Percentiles rank a stretch among this genome's conserved stretches.
Conservation (phyloP, 208 protist genomes). For the Crithidia brevicula region DNA sequence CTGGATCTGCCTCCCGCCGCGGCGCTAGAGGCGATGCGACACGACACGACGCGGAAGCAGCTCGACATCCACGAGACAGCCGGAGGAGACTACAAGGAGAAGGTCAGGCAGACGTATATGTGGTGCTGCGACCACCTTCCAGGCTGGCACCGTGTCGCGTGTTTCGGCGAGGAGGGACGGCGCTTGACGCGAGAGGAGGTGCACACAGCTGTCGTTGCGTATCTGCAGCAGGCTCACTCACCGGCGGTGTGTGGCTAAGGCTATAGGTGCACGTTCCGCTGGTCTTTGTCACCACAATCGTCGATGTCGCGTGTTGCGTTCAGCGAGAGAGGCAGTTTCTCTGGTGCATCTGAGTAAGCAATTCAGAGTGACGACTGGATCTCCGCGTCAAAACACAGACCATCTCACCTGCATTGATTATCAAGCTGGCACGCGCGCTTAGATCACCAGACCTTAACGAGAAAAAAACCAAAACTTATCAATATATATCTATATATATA, state of each 20-base stretch:
- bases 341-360: no score
- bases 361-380: no score
- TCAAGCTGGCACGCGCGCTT: no score
- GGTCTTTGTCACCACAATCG: no score
- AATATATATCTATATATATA: no score
- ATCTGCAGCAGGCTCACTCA: neutral
- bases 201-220: constrained; percentile 26
- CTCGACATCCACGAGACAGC: constrained; percentile 94
- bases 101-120: constrained; percentile 71
- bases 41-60: constrained; percentile 63
- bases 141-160: constrained; percentile 65
- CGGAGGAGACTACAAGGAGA: constrained; percentile 74
- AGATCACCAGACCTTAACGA: no score
- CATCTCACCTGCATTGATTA: no score
- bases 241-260: constrained; percentile 46
- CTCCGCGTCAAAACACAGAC: no score
- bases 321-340: no score
- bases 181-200: constrained; percentile 59
- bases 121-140: constrained; percentile 81
- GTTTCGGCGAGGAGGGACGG: constrained; percentile 40
- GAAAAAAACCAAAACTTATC: no score
- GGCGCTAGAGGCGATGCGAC: constrained; percentile 75
- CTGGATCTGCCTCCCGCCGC: constrained; percentile 78
- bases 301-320: no score
- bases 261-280: no score